A percentile compares a stretch with the other conserved stretches of the same genome.
Conservation (phyloP, 495 filamentous ascomycete species). For the Aspergillus affinis region DNA sequence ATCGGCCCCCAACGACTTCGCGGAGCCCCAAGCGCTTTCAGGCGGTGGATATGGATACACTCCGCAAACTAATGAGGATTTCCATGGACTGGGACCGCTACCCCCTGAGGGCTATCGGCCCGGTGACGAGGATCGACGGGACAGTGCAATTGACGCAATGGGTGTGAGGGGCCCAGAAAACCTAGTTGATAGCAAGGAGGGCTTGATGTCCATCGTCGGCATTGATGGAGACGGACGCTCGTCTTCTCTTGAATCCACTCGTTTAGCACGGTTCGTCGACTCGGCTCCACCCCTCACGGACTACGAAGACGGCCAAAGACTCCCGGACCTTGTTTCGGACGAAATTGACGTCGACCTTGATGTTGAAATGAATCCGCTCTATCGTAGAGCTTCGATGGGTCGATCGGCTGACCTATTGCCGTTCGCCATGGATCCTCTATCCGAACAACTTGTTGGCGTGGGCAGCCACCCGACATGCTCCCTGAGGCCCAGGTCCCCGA, state of each 20-base stretch:
- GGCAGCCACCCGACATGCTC: slow-evolving; percentile 23
- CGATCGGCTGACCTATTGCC: slow-evolving; percentile 7
- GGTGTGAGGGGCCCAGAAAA: background rate
- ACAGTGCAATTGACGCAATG: background rate
- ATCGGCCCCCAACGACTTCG: slow-evolving; percentile 3
- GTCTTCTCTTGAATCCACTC: background rate
- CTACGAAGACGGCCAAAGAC: slow-evolving; percentile 5
- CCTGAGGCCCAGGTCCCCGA: slow-evolving; percentile 5
- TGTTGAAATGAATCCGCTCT: slow-evolving; percentile 15
- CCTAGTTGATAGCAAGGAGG: background rate
- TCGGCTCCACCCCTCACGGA: slow-evolving; percentile 1
- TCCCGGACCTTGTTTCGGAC: slow-evolving; percentile 6
- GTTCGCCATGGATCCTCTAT: slow-evolving; percentile 7
- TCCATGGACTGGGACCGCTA: background rate
- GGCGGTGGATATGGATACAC: background rate
- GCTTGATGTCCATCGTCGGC: background rate
- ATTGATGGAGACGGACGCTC: background rate
- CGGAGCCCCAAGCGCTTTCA: background rate
- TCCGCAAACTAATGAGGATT: background rate
- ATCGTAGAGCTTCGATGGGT: slow-evolving; percentile 11
- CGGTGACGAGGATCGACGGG: slow-evolving; percentile 4
- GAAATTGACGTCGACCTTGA: slow-evolving; percentile 22
- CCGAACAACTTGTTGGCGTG: slow-evolving; percentile 24
- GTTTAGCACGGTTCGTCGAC: background rate
- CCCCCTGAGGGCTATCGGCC: slow-evolving; percentile 1